Percentiles rank a stretch among this genome's conserved stretches.
phyloP scores from a whole-genome alignment of 345 rosid species.

The Populus alba region DNA sequence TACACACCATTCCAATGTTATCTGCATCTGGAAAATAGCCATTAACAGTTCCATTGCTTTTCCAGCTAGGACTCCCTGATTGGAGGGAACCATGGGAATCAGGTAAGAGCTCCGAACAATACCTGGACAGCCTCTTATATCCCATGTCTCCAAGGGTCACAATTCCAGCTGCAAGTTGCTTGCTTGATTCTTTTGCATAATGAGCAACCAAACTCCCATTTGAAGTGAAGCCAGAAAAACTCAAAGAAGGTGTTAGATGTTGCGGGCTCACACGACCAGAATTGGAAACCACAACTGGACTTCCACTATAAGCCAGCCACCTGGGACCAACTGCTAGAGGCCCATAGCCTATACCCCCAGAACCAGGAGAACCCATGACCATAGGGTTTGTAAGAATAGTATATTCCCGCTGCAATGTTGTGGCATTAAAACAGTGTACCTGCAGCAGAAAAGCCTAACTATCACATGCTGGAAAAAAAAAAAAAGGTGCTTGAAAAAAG shows the following conservation, averaged over 20 bases:
- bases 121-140: constrained; percentile 60
- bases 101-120: constrained; percentile 72
- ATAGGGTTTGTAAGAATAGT: constrained; percentile 70
- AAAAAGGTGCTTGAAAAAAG: background rate
- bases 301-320: constrained; percentile 94
- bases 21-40: constrained; percentile 62
- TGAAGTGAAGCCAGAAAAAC: constrained; percentile 46
- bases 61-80: constrained; percentile 50
- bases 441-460: constrained; percentile 36
- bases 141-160: constrained; percentile 84
- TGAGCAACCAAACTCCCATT: constrained; percentile 62
- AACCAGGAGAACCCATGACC: constrained; percentile 34
- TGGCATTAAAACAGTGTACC: constrained; percentile 78
- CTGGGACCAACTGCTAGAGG: constrained; percentile 95
- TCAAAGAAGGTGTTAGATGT: constrained; percentile 50
- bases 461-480: constrained; percentile 3
- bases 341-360: constrained; percentile 77
- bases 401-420: constrained; percentile 59
- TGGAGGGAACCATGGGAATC: constrained; percentile 51
- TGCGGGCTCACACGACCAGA: constrained; percentile 62
- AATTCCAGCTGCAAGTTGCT: constrained; percentile 85
- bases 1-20: constrained; percentile 77
- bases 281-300: constrained; percentile 49
- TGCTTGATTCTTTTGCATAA: constrained; percentile 87
- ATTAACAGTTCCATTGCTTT: constrained; percentile 49